phyloP scores from a whole-genome alignment of 1,139 yeast species.

The Blastobotrys buckinghamii region DNA sequence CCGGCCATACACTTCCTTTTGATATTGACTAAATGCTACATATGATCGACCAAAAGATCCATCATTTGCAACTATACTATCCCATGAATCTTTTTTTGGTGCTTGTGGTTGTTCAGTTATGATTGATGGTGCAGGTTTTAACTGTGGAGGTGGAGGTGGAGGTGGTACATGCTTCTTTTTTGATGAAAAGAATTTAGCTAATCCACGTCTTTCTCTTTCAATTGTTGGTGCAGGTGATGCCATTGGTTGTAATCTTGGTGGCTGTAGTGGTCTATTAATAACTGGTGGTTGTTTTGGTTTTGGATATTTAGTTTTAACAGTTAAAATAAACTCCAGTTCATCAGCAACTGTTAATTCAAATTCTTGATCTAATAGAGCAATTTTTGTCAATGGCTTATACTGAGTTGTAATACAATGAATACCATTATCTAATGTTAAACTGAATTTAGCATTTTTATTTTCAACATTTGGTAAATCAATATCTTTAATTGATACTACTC shows the following conservation, averaged over 20 bases:
- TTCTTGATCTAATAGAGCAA: slow-evolving; percentile 62
- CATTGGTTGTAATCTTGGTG: slow-evolving; percentile 10
- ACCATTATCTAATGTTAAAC: slow-evolving; percentile 80
- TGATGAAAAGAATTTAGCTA: slow-evolving; percentile 21
- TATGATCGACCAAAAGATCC: slow-evolving; percentile 84
- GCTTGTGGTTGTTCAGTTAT: slow-evolving; percentile 11
- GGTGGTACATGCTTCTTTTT: slow-evolving; percentile 15
- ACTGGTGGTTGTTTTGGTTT: slow-evolving; percentile 35
- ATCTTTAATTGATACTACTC: slow-evolving; percentile 54
- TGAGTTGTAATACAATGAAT: slow-evolving; percentile 80
- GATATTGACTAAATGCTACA: slow-evolving; percentile 56
- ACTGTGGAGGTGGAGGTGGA: slow-evolving; percentile 7
- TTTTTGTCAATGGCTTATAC: slow-evolving; percentile 42
- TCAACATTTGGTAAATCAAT: slow-evolving; percentile 51
- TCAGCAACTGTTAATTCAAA: slow-evolving; percentile 74
- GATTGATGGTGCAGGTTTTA: slow-evolving; percentile 10
- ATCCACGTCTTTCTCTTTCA: slow-evolving; percentile 4
- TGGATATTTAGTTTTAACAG: slow-evolving; percentile 60
- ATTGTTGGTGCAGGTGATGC: slow-evolving; percentile 4
- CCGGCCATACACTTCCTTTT: slow-evolving; percentile 48
- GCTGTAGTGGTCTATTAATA: slow-evolving; percentile 9
- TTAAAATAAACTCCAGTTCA: slow-evolving; percentile 61
- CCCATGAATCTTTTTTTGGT: slow-evolving; percentile 21
- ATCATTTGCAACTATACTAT: slow-evolving; percentile 54
- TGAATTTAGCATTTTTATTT: slow-evolving; percentile 56